Evolutionary conservation across 2,329 filamentous ascomycete genomes (phyloP).

Genomic region (Sporothrix schenckii): DNA sequence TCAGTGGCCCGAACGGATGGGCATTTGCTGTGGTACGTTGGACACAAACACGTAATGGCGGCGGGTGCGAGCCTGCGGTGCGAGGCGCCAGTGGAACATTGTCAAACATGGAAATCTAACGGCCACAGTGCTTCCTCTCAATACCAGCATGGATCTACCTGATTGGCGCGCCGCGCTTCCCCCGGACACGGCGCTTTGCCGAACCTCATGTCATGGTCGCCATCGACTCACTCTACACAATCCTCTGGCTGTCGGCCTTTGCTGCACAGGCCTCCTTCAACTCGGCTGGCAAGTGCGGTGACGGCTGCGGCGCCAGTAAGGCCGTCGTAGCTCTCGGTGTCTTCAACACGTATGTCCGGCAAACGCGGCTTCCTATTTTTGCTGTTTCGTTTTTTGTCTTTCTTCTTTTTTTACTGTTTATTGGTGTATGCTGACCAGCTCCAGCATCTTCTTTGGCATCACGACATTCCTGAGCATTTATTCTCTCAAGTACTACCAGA

Average conservation of each 20-base stretch:
- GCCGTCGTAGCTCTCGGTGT: constrained; percentile 65
- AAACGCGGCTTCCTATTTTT: background rate
- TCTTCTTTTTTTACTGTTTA: background rate
- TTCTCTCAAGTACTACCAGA: constrained; percentile 64
- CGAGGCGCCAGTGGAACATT: constrained; percentile 8
- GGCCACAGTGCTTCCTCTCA: constrained; percentile 63
- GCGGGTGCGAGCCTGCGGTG: background rate
- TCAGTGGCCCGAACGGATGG: constrained; percentile 65
- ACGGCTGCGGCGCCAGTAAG: constrained; percentile 63
- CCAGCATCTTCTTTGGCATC: constrained; percentile 58
- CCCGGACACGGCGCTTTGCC: constrained; percentile 63
- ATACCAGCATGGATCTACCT: constrained; percentile 67
- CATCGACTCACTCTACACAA: constrained; percentile 59
- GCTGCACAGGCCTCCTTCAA: constrained; percentile 68
- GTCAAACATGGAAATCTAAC: constrained; percentile 24
- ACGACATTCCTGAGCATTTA: constrained; percentile 62
- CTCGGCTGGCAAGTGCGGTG: constrained; percentile 56
- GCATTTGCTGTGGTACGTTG: constrained; percentile 63
- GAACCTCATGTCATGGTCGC: constrained; percentile 64
- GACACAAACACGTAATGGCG: background rate
- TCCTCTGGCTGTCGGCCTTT: constrained; percentile 70
- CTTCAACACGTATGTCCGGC: constrained; percentile 60
- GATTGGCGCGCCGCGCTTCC: constrained; percentile 65
- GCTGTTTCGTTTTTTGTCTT: background rate
- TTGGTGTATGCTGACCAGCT: constrained; percentile 32